phyloP scores from a whole-genome alignment of 768 basidiomycete species.

The Suillus subaureus region DNA sequence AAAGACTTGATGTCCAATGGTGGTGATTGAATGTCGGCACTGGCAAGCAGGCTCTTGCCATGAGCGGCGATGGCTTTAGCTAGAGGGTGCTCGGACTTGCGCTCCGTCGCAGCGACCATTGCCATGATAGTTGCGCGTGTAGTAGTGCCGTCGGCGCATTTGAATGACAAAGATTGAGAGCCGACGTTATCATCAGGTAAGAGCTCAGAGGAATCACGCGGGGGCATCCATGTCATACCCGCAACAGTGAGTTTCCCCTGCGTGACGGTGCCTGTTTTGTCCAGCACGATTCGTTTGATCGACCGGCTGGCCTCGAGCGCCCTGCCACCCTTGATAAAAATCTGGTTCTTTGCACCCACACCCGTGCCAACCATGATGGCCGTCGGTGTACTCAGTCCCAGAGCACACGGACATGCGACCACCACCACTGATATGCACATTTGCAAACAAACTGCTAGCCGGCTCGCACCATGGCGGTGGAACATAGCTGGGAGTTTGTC shows the following conservation, averaged over 20 bases:
- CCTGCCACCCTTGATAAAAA: conserved; percentile 95
- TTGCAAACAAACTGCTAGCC: conserved; percentile 89
- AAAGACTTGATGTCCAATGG: conserved; percentile 69
- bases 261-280: conserved; percentile 98
- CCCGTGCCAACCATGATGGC: conserved; percentile 99
- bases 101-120: conserved; percentile 85
- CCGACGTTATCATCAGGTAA: conserved; percentile 16
- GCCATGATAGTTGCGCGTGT: conserved; percentile 65
- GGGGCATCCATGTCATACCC: conserved; percentile 73
- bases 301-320: conserved; percentile 89
- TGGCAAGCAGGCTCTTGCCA: conserved; percentile 64
- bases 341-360: conserved; percentile 94
- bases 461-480: conserved; percentile 77
- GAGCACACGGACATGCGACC: conserved; percentile 96
- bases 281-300: conserved; percentile 82
- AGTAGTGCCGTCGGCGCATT: conserved; percentile 65
- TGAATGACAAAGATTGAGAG: conserved; percentile 17
- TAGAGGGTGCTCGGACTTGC: conserved; percentile 93
- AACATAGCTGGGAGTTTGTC: conserved; percentile 81
- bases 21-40: conserved; percentile 42
- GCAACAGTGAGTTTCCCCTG: conserved; percentile 89
- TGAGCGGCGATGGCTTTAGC: conserved; percentile 90
- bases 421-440: conserved; percentile 98
- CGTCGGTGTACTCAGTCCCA: conserved; percentile 95
- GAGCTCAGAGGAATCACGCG: conserved; percentile 31